Conservation (phyloP, 495 filamentous ascomycete genomes). For the Daldinia childiae region DNA sequence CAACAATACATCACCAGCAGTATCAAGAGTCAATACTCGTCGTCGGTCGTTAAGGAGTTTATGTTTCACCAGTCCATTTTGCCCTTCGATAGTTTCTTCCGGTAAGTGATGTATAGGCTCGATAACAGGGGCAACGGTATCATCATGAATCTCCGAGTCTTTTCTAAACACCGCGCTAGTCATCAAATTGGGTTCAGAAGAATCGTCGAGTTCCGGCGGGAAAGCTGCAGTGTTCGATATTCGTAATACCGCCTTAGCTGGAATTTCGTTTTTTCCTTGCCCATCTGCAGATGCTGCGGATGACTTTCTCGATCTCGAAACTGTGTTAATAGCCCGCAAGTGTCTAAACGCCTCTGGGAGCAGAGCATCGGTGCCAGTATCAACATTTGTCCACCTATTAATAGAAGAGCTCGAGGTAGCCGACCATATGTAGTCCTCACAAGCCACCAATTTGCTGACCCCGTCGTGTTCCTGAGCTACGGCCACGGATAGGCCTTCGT, state of each 20-base stretch:
- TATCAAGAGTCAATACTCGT: slow-evolving; percentile 89
- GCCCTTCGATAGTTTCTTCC: slow-evolving; percentile 89
- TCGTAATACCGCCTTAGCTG: slow-evolving; percentile 75
- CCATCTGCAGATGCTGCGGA: slow-evolving; percentile 48
- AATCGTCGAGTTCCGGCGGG: slow-evolving; percentile 54
- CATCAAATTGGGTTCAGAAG: slow-evolving; percentile 57
- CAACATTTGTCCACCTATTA: slow-evolving; percentile 90
- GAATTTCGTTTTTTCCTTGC: slow-evolving; percentile 69
- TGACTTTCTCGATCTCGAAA: slow-evolving; percentile 51
- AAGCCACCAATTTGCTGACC: slow-evolving; percentile 83
- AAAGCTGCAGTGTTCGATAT: slow-evolving; percentile 86
- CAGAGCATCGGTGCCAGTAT: slow-evolving; percentile 68
- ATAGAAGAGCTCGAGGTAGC: slow-evolving; percentile 94
- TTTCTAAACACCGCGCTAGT: slow-evolving; percentile 60
- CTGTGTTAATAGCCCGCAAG: slow-evolving; percentile 61
- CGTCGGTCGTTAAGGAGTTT: slow-evolving; percentile 90
- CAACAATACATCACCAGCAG: slow-evolving; percentile 92
- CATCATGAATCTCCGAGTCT: slow-evolving; percentile 68
- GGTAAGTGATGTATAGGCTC: slow-evolving; percentile 78
- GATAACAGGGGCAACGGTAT: slow-evolving; percentile 64
- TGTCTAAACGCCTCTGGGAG: slow-evolving; percentile 64
- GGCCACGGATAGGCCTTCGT: slow-evolving; percentile 89
- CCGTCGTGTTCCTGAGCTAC: slow-evolving; percentile 91
- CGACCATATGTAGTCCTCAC: slow-evolving; percentile 88
- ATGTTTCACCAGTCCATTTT: slow-evolving; percentile 94